phyloP scores from a whole-genome alignment of 345 rosid genomes.

The Eucalyptus rudis region DNA sequence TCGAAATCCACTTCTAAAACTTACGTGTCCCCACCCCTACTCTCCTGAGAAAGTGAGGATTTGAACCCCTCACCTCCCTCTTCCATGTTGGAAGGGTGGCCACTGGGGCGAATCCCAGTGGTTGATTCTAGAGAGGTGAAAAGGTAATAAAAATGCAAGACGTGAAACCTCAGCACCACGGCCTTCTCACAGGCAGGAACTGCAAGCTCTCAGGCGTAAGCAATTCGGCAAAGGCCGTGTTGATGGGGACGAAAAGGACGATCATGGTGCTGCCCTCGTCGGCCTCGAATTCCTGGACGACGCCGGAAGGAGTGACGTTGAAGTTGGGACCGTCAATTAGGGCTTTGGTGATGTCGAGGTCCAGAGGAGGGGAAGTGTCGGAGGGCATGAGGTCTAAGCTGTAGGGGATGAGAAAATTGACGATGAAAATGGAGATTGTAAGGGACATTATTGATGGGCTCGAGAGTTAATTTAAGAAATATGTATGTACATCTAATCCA shows the following conservation, averaged over 20 bases:
- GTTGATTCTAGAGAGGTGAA: constrained; percentile 44
- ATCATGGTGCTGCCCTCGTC: constrained; percentile 81
- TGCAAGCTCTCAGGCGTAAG: constrained; percentile 44
- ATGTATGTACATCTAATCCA: fast-evolving
- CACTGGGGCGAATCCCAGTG: no score
- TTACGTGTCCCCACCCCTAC: no score
- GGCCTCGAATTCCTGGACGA: constrained; percentile 54
- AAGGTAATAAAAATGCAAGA: constrained; percentile 72
- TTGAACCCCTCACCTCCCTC: no score
- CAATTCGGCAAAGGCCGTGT: constrained; percentile 61
- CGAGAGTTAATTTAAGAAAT: no score
- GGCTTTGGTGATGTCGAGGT: constrained; percentile 22
- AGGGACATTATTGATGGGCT: no score
- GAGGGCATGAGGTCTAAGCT: no score
- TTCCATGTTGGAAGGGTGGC: no score
- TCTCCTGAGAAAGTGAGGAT: no score
- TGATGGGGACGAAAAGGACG: constrained; percentile 74
- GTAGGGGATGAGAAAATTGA: fast-evolving
- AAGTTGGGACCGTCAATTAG: constrained; percentile 50
- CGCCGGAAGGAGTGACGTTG: constrained; percentile 65
- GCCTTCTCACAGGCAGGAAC: constrained; percentile 58
- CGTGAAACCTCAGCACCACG: constrained; percentile 63
- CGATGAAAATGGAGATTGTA: no score
- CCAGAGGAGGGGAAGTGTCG: constrained; percentile 40
- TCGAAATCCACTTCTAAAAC: no score